Percentiles rank a stretch among this genome's conserved stretches.
phyloP scores from a whole-genome alignment of 371 early-diverging fungal species.

The Dipsacomyces acuminosporus region DNA sequence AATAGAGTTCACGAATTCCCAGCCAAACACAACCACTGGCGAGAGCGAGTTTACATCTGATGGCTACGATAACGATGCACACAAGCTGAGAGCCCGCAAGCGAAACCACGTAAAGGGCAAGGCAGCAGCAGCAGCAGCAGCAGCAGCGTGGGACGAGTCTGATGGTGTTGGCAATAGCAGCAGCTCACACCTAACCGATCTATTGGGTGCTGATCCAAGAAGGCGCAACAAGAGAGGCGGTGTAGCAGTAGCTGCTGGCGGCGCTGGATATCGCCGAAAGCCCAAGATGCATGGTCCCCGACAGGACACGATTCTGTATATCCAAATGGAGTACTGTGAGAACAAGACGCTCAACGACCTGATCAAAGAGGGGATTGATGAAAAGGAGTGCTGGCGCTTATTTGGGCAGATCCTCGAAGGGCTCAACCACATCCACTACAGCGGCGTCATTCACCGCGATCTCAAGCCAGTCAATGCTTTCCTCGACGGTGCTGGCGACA shows the following conservation, averaged over 20 bases:
- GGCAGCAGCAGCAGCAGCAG: background rate
- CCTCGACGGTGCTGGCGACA: slow-evolving; percentile 78
- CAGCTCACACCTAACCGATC: background rate
- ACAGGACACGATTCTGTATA: slow-evolving; percentile 59
- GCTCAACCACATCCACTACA: slow-evolving; percentile 73
- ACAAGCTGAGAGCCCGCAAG: too few species aligned
- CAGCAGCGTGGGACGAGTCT: background rate
- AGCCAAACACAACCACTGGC: slow-evolving; percentile 40
- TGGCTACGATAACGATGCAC: slow-evolving; percentile 1
- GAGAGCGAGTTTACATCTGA: too few species aligned
- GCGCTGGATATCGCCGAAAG: background rate
- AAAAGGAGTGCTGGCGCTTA: slow-evolving; percentile 55
- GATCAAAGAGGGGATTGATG: slow-evolving; percentile 77
- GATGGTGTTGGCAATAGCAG: slow-evolving; percentile 38
- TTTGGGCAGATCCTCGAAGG: slow-evolving; percentile 85
- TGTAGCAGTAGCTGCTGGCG: background rate
- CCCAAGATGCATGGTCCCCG: background rate
- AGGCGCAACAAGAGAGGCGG: slow-evolving; percentile 31
- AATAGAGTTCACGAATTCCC: slow-evolving; percentile 6
- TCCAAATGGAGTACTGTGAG: slow-evolving; percentile 98
- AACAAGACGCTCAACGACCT: slow-evolving; percentile 84
- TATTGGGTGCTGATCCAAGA: background rate
- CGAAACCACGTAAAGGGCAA: too few species aligned
- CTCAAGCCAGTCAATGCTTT: slow-evolving; percentile 95
- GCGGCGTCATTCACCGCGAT: slow-evolving; percentile 95